Conservation (phyloP, 805 yeast genomes). For the Hanseniaspora taiwanica region DNA sequence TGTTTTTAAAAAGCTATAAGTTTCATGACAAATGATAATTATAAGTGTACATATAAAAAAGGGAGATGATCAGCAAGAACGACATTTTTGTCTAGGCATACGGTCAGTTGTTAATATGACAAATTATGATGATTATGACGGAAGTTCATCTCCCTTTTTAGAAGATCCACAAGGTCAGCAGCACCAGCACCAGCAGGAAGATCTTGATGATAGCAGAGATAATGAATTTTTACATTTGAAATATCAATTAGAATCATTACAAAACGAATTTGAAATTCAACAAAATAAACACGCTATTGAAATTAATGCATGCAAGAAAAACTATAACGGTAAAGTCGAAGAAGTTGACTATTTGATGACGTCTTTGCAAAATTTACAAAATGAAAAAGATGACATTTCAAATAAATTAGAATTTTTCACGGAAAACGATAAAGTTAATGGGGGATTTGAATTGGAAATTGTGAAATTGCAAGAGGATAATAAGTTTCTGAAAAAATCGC, state of each 20-base stretch:
- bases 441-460: no score
- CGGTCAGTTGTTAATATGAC: no score
- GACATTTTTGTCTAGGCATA: no score
- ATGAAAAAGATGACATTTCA: slow-evolving; percentile 14
- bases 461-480: neutral
- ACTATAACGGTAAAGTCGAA: slow-evolving; percentile 22
- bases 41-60: no score
- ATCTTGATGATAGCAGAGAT: slow-evolving; percentile 7
- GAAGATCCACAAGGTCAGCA: slow-evolving; percentile 24
- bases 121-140: slow-evolving; percentile 8
- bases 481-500: neutral
- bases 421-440: no score
- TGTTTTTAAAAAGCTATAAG: no score
- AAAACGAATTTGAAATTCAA: slow-evolving; percentile 27
- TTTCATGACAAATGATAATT: no score
- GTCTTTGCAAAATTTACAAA: slow-evolving; percentile 8
- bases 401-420: neutral
- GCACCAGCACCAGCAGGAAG: no score
- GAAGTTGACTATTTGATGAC: slow-evolving; percentile 21
- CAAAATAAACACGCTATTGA: slow-evolving; percentile 15
- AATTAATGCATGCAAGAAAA: slow-evolving; percentile 14
- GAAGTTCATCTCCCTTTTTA: slow-evolving; percentile 27
- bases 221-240: slow-evolving; percentile 20
- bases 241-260: slow-evolving; percentile 26
- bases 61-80: no score